Evolutionary conservation across 768 basidiomycete genomes (phyloP).

Genomic region (Tulasnella sp.): DNA sequence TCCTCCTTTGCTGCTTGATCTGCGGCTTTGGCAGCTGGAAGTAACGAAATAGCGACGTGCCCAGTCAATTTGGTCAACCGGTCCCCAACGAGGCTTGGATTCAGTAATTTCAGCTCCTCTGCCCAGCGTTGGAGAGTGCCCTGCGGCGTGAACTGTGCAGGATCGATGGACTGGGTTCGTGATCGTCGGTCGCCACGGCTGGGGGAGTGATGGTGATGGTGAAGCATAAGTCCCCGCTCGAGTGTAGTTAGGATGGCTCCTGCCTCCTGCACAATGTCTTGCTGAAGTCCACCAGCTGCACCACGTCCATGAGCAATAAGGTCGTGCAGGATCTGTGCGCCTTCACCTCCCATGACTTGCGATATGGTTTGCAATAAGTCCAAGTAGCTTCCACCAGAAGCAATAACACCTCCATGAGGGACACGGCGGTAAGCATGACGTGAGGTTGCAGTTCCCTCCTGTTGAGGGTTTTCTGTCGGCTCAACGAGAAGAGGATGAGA

Average conservation of each 20-base stretch:
- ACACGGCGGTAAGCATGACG: slow-evolving; percentile 55
- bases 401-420: slow-evolving; percentile 52
- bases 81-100: slow-evolving; percentile 72
- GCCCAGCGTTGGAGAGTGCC: slow-evolving; percentile 86
- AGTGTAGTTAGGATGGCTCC: slow-evolving; percentile 23
- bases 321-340: slow-evolving; percentile 81
- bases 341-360: slow-evolving; percentile 78
- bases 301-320: slow-evolving; percentile 66
- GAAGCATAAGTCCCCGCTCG: slow-evolving; percentile 22
- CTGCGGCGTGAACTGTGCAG: slow-evolving; percentile 73
- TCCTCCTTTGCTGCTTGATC: slow-evolving; percentile 48
- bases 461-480: slow-evolving; percentile 46
- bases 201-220: slow-evolving; percentile 27
- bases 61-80: slow-evolving; percentile 68
- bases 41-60: slow-evolving; percentile 70
- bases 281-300: slow-evolving; percentile 68
- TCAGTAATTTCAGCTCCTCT: slow-evolving; percentile 82
- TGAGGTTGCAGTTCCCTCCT: slow-evolving; percentile 49
- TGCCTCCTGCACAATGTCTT: slow-evolving; percentile 61
- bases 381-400: slow-evolving; percentile 49
- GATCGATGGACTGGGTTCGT: slow-evolving; percentile 44
- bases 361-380: slow-evolving; percentile 79
- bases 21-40: slow-evolving; percentile 66
- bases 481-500: slow-evolving; percentile 84
- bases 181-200: slow-evolving; percentile 28